Evolutionary conservation across 805 yeast species (phyloP).

Genomic region (Pichia cabralensis): DNA sequence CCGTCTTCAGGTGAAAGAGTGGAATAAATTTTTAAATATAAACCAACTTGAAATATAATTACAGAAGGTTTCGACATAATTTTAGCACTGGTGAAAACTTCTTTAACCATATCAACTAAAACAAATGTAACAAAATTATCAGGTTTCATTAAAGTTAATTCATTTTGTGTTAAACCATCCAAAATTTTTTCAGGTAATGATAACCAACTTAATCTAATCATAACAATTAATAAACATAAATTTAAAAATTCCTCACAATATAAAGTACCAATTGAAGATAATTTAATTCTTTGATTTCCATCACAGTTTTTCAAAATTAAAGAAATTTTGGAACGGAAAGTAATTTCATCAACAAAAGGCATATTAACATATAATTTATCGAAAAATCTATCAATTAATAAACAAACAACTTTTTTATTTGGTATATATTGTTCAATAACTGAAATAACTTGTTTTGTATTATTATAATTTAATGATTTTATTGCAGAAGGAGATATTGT

Average conservation of each 20-base stretch:
- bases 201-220: conserved; percentile 46
- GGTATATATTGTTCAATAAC: conserved; percentile 43
- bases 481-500: conserved; percentile 25
- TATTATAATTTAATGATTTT: conserved; percentile 29
- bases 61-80: conserved; percentile 35
- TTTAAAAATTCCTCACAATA: conserved; percentile 36
- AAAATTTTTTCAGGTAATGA: conserved; percentile 36
- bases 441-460: conserved; percentile 29
- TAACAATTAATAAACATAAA: conserved; percentile 41
- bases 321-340: conserved; percentile 33
- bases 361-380: conserved; percentile 49
- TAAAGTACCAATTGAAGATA: conserved; percentile 25
- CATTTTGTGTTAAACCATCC: conserved; percentile 23
- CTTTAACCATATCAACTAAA: conserved; percentile 35
- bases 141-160: conserved; percentile 26
- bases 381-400: conserved; percentile 49
- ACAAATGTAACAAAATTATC: conserved; percentile 33
- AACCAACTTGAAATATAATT: conserved; percentile 48
- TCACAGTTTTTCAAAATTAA: conserved; percentile 36
- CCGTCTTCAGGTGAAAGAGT: conserved; percentile 51
- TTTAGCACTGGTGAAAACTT: conserved; percentile 32
- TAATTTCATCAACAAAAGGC: conserved; percentile 56
- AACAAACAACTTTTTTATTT: conserved; percentile 42
- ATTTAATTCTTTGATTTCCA: conserved; percentile 21
- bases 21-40: conserved; percentile 46